Percentiles rank a stretch among this genome's conserved stretches.
Conservation (phyloP, 371 early-diverging fungal species). For the Mucor velutinosus region DNA sequence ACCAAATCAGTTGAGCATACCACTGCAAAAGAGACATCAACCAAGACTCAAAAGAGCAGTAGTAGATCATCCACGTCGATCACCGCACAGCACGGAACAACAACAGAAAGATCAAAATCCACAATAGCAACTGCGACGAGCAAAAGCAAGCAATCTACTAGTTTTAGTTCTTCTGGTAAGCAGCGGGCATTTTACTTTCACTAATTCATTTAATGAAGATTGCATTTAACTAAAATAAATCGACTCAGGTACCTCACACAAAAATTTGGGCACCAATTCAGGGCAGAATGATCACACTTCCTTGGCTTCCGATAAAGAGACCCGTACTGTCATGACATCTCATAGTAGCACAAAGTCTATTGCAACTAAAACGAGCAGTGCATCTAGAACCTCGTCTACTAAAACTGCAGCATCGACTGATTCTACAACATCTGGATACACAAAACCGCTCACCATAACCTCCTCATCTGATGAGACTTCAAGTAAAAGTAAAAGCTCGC, state of each 20-base stretch:
- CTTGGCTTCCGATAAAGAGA: background rate
- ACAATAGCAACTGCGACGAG: background rate
- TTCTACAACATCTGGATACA: background rate
- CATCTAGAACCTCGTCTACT: background rate
- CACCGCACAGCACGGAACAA: background rate
- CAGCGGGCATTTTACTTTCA: background rate
- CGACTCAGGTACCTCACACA: conserved; percentile 2
- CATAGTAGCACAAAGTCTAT: background rate
- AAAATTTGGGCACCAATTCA: background rate
- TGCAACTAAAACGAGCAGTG: background rate
- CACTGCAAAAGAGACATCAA: background rate
- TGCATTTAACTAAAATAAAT: background rate
- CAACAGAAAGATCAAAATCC: background rate
- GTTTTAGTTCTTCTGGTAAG: background rate
- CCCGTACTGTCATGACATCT: background rate
- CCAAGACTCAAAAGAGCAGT: background rate
- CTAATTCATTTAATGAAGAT: background rate
- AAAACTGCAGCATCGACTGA: background rate
- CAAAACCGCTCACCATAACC: background rate
- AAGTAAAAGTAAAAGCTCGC: background rate
- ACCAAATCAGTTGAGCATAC: background rate
- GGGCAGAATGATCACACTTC: background rate
- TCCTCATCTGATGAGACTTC: background rate
- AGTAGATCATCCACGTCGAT: background rate
- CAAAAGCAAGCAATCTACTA: background rate